Conservation (phyloP, 495 filamentous ascomycete species). For the Cercophora sp. region DNA sequence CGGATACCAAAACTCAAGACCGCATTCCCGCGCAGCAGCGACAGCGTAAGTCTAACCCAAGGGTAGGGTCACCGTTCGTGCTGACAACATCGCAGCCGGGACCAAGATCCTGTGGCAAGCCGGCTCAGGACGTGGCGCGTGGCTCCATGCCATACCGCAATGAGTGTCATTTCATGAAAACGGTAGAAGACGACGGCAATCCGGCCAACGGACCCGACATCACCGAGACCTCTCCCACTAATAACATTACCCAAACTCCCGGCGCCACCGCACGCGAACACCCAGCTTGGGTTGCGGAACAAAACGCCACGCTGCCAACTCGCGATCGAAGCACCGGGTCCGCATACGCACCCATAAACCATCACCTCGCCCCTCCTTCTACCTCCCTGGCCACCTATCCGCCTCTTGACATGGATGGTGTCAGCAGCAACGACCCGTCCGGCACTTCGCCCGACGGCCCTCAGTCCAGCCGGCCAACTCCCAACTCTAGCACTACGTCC, state of each 20-base stretch:
- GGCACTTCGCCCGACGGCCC: constrained; percentile 33
- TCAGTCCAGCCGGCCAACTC: constrained; percentile 46
- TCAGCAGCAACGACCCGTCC: constrained; percentile 35
- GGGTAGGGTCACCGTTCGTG: too few species aligned
- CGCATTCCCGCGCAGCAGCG: constrained; percentile 45
- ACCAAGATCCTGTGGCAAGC: not conserved
- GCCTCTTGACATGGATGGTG: constrained; percentile 16
- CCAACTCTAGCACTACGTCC: constrained; percentile 48
- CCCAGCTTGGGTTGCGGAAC: constrained; percentile 31
- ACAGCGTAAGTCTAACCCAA: constrained; percentile 41
- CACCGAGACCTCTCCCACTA: constrained; percentile 22
- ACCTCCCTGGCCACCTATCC: constrained; percentile 13
- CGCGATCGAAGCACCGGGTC: constrained; percentile 27
- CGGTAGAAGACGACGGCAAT: constrained; percentile 28
- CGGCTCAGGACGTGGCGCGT: not conserved
- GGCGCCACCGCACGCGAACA: constrained; percentile 21
- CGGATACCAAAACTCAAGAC: constrained; percentile 50
- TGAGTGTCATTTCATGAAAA: constrained; percentile 33
- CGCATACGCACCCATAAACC: constrained; percentile 20
- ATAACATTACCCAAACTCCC: constrained; percentile 12
- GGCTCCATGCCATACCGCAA: constrained; percentile 23
- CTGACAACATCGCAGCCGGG: not conserved
- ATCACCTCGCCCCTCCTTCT: constrained; percentile 30
- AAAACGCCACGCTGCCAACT: constrained; percentile 26
- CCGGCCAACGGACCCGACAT: constrained; percentile 26